Conservation (phyloP, 2,329 filamentous ascomycete species). For the Aspergillus sclerotialis region DNA sequence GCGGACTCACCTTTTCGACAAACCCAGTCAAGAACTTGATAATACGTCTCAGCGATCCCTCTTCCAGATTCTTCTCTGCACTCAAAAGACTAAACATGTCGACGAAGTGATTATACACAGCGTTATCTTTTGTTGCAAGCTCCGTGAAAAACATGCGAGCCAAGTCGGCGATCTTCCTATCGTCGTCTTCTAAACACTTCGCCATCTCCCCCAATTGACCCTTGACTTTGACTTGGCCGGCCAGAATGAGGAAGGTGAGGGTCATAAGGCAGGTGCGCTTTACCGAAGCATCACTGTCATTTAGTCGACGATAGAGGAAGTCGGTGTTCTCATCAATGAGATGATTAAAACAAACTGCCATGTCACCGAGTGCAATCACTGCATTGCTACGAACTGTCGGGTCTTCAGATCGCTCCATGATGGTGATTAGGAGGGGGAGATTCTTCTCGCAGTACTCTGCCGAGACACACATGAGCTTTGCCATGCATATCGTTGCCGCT, state of each 20-base stretch:
- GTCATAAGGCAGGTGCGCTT: constrained; percentile 99
- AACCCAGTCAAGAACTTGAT: constrained; percentile 91
- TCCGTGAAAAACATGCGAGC: constrained; percentile 98
- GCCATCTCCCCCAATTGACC: constrained; percentile 98
- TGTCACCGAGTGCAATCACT: constrained; percentile 93
- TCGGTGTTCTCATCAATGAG: constrained; percentile 99
- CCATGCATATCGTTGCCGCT: constrained; percentile 86
- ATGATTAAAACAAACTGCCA: constrained; percentile 99
- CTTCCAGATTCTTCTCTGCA: constrained; percentile 70
- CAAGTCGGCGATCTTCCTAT: constrained; percentile 87
- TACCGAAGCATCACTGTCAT: constrained; percentile 79
- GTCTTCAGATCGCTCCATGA: constrained; percentile 89
- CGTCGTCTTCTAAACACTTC: constrained; percentile 94
- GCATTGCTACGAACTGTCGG: constrained; percentile 92
- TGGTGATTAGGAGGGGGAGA: constrained; percentile 88
- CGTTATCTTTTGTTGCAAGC: constrained; percentile 95
- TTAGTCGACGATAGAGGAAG: constrained; percentile 88
- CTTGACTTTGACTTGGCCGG: constrained; percentile 98
- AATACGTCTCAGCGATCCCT: constrained; percentile 79
- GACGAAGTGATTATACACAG: constrained; percentile 98
- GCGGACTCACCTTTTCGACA: constrained; percentile 78
- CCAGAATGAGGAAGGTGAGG: constrained; percentile 90
- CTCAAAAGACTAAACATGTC: constrained; percentile 96
- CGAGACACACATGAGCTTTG: constrained; percentile 98
- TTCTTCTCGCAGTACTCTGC: constrained; percentile 94